Conservation (phyloP, 345 rosid genomes). For the Camelina neglecta region DNA sequence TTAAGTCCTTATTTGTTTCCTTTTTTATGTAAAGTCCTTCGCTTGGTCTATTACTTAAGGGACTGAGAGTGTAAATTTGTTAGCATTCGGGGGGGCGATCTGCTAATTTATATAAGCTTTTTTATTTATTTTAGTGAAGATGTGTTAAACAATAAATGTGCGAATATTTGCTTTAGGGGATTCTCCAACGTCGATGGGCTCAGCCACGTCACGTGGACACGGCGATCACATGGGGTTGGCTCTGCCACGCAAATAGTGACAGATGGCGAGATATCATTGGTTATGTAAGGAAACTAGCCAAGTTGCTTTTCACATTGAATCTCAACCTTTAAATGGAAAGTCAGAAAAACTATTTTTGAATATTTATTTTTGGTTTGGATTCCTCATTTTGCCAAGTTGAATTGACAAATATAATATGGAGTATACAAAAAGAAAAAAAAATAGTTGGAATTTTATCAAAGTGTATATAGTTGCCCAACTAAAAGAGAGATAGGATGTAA, state of each 20-base stretch:
- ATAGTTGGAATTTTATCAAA: too few relatives aligned
- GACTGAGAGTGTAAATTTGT: not conserved
- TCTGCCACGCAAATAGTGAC: conserved; percentile 31
- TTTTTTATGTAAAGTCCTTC: not conserved
- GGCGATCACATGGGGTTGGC: conserved; percentile 37
- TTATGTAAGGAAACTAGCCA: not conserved
- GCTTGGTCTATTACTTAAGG: not conserved
- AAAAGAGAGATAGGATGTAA: not conserved
- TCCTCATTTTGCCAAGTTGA: conserved; percentile 16
- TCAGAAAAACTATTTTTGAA: not conserved
- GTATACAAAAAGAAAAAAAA: too few relatives aligned
- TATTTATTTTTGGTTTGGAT: not conserved
- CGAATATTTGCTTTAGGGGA: conserved; percentile 42
- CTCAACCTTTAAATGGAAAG: conserved; percentile 23
- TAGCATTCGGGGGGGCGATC: not conserved
- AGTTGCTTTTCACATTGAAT: conserved; percentile 16
- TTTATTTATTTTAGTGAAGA: not conserved
- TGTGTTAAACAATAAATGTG: conserved; percentile 20
- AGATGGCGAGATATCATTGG: conserved; percentile 26
- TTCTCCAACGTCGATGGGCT: conserved; percentile 30
- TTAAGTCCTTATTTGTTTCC: conserved; percentile 1
- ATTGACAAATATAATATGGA: not conserved
- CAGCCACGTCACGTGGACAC: conserved; percentile 38
- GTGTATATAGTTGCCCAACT: not conserved
- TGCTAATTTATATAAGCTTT: conserved; percentile 2